Percentiles rank a stretch among this genome's conserved stretches.
These are phyloP conservation scores for Aspergillus novofumigatus DNA, from an alignment of 2,329 filamentous ascomycete species.

Conservation along the genomic window DNA sequence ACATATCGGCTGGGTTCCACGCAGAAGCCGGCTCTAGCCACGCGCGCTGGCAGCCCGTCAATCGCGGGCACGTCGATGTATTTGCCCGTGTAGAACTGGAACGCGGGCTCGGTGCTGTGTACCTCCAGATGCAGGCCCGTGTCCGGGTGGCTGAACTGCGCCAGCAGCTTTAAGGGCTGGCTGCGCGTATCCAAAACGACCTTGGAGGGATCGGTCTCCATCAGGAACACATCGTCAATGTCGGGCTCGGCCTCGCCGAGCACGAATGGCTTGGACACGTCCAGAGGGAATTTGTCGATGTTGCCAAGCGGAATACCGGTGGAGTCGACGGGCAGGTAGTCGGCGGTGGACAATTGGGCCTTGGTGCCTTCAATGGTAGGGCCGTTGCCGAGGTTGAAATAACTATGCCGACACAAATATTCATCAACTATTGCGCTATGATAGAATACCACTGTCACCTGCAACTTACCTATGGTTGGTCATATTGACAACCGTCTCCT, in stretches of 20 bases:
- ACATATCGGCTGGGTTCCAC: conserved; percentile 89
- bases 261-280: conserved; percentile 64
- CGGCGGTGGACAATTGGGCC: conserved; percentile 54
- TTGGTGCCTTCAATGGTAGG: conserved; percentile 60
- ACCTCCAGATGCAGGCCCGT: conserved; percentile 80
- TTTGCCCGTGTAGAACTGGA: conserved; percentile 94
- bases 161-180: conserved; percentile 61
- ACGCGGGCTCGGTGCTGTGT: conserved; percentile 86
- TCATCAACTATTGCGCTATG: neutral
- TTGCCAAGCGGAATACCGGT: conserved; percentile 69
- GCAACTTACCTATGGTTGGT: conserved; percentile 79
- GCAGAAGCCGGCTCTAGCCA: conserved; percentile 73
- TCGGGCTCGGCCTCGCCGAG: conserved; percentile 68
- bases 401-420: conserved; percentile 37
- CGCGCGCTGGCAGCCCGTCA: conserved; percentile 58
- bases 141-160: conserved; percentile 68
- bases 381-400: conserved; percentile 62
- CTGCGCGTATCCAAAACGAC: conserved; percentile 64
- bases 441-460: neutral
- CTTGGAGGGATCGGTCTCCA: conserved; percentile 58
- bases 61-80: conserved; percentile 71
- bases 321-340: conserved; percentile 70
- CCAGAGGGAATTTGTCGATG: conserved; percentile 60
- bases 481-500: conserved; percentile 89
- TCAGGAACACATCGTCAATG: conserved; percentile 87